phyloP scores from a whole-genome alignment of 805 yeast species.

The Candida taoyuanica region DNA sequence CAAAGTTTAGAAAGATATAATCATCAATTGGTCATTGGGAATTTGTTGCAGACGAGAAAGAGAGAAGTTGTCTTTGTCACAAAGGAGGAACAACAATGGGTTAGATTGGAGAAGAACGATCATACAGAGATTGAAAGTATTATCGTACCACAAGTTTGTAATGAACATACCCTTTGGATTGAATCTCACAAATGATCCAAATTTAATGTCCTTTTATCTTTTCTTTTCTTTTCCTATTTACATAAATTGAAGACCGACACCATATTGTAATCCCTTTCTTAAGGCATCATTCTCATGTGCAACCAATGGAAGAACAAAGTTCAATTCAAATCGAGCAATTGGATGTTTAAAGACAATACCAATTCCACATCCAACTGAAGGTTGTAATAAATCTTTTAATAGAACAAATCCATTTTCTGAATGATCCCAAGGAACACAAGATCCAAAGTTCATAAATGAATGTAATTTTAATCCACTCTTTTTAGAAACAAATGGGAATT shows the following conservation, averaged over 20 bases:
- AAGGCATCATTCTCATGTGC: conserved; percentile 44
- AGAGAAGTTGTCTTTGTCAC: conserved; percentile 82
- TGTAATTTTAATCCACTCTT: conserved; percentile 58
- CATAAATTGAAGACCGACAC: conserved; percentile 56
- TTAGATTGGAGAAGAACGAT: conserved; percentile 37
- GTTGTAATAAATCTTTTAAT: conserved; percentile 31
- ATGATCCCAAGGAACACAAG: conserved; percentile 39
- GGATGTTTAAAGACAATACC: conserved; percentile 63
- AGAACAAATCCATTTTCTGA: conserved; percentile 19
- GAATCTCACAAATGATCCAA: conserved; percentile 14
- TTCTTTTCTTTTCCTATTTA: conserved; percentile 22
- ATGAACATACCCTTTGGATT: conserved; percentile 63
- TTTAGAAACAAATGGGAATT: conserved; percentile 48
- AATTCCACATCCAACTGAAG: conserved; percentile 50
- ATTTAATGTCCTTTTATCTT: background rate
- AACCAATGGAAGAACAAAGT: conserved; percentile 56
- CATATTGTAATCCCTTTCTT: conserved; percentile 65
- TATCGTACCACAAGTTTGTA: conserved; percentile 74
- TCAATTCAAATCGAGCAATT: conserved; percentile 62
- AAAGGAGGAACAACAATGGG: conserved; percentile 42
- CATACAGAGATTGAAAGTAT: conserved; percentile 68
- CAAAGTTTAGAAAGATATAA: conserved; percentile 80
- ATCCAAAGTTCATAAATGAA: conserved; percentile 63
- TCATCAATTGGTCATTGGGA: conserved; percentile 94
- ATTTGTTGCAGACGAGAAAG: conserved; percentile 83